Base-by-base conservation (phyloP, 371 early-diverging fungal species). In the Mortierella sp. region DNA sequence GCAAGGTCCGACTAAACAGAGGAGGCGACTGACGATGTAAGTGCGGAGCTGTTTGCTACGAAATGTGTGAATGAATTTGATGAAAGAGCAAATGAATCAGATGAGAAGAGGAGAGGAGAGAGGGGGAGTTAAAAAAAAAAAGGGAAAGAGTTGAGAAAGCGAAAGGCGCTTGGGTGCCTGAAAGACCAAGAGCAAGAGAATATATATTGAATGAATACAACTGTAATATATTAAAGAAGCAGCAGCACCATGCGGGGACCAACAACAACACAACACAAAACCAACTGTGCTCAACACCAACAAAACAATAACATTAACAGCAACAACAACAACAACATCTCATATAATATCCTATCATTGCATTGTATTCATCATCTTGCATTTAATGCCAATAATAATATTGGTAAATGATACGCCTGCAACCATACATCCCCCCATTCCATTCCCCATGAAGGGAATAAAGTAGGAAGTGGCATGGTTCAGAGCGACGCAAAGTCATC, bases 61-160 rank as follows among this genome's bases (percentile, higher is more conserved):
- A 52, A 52, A 52, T 48, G 48, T 48, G 7, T 57, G 40, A 59
- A 59, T 59, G 60, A 59, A 19, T 6, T 59, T 28, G 19, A 58
- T 55, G 58, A 33, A 58, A n/a, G 33, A 58, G 32, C 9, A 32
- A 32, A 38, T 36, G 41, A 59, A 19, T 59, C 15, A 43, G 58
- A 55, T 55, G 50, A 41, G 62, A 38, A 52, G 40, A 33, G 32
- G 32, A 57, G 32, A 16, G 22, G 22, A 28, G 28, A 57, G 58
- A 57, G 33, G 19, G 58, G 8, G 11, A 28, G 24, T 1, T 3
- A 16, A 0, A 13, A 57, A 11, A 57, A 19, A 53, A 53, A 53
- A 53, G 10, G 19, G 55, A 7, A 22, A 57, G n/a, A 22, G 16
- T 8, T 10, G 16, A 52, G 21, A 52, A 22, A 21, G 52, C 16